Percentiles rank a stretch among this genome's conserved stretches.
Evolutionary conservation across 176 grass and related monocot genomes (phyloP).

Genomic region (Rhynchospora breviuscula): DNA sequence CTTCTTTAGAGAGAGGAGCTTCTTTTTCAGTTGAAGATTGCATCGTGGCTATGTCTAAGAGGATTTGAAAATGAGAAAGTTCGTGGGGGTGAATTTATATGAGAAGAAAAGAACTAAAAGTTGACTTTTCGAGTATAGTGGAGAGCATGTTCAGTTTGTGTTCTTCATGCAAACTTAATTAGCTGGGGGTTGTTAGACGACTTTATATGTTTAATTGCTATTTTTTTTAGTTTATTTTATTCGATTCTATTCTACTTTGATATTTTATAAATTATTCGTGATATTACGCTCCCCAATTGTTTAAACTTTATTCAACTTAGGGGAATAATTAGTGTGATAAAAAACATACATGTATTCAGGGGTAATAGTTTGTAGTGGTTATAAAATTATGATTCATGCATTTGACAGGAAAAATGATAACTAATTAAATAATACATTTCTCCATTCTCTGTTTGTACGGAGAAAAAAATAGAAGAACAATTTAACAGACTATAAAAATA

Average conservation of each 20-base stretch:
- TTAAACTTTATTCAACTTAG: background rate
- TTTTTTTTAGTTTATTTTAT: background rate
- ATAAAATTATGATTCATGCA: background rate
- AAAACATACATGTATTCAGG: background rate
- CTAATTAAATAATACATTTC: background rate
- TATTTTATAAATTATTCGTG: background rate
- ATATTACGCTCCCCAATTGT: background rate
- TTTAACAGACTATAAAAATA: background rate
- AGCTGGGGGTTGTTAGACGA: conserved; percentile 21
- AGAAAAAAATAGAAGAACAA: background rate
- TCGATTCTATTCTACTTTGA: background rate
- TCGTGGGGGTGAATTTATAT: background rate
- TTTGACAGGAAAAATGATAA: background rate
- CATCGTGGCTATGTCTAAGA: conserved; percentile 22
- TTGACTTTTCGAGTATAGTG: conserved; percentile 41
- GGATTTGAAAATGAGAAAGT: background rate
- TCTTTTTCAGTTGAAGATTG: background rate
- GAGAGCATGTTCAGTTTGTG: conserved; percentile 37
- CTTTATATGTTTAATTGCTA: background rate
- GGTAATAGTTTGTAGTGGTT: background rate
- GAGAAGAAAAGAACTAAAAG: conserved; percentile 24
- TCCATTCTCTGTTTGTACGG: too few species aligned
- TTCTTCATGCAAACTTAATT: conserved; percentile 18
- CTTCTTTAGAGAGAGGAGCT: background rate
- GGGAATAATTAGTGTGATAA: background rate